Evolutionary conservation across 176 grass and related monocot genomes (phyloP).

Genomic region (Phragmites australis): DNA sequence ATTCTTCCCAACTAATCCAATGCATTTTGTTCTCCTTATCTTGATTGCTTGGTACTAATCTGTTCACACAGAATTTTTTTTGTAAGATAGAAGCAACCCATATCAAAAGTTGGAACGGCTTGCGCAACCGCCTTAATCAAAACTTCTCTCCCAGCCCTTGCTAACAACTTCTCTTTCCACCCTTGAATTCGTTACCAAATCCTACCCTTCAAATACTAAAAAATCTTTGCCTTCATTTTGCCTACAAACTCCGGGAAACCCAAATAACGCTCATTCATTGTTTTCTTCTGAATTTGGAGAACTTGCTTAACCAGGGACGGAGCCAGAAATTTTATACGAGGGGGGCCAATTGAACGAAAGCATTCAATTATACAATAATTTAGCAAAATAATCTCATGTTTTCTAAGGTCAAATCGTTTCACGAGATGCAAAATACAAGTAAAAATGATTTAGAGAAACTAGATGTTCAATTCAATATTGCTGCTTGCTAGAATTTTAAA

Average conservation of each 20-base stretch:
- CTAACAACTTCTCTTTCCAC: background rate
- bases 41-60: background rate
- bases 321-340: no score
- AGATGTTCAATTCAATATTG: no score
- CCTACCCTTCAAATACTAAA: background rate
- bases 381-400: background rate
- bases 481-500: no score
- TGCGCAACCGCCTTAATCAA: background rate
- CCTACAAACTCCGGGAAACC: background rate
- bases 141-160: background rate
- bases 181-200: background rate
- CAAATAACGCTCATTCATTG: background rate
- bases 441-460: background rate
- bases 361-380: background rate
- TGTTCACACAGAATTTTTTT: background rate
- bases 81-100: background rate
- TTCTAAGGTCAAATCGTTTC: background rate
- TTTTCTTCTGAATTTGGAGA: background rate
- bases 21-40: background rate
- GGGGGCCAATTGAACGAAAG: no score
- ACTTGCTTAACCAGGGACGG: background rate
- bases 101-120: background rate
- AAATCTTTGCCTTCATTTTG: accelerated
- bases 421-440: background rate
- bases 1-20: background rate